Evolutionary conservation across 2,329 filamentous ascomycete genomes (phyloP).

Genomic region (Albifimbria verrucaria): DNA sequence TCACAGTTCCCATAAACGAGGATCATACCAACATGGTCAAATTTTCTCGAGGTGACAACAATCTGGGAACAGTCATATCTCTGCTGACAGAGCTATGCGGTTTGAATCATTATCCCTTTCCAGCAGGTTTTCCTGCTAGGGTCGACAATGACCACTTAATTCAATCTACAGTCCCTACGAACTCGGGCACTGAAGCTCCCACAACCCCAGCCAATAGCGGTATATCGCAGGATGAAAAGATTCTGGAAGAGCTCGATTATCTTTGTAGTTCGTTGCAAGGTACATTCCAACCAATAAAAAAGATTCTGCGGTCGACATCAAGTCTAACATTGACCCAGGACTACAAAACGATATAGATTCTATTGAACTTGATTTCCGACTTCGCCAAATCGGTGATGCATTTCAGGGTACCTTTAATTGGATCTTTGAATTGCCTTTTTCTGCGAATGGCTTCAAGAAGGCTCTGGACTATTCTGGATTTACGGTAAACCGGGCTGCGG

Average conservation of each 20-base stretch:
- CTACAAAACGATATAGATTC: not conserved
- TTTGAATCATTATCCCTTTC: not conserved
- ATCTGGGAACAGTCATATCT: not conserved
- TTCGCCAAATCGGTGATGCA: not conserved
- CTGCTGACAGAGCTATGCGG: not conserved
- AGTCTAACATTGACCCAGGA: not conserved
- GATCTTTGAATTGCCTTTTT: not conserved
- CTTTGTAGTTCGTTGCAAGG: not conserved
- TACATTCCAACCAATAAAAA: no score
- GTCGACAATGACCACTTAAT: no score
- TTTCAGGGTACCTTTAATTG: not conserved
- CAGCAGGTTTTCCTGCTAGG: not conserved
- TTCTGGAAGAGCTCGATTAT: not conserved
- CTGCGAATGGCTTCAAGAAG: not conserved
- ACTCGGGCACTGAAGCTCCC: no score
- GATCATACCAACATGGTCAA: slow-evolving; percentile 1
- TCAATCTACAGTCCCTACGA: no score
- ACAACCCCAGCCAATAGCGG: not conserved
- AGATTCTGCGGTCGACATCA: not conserved
- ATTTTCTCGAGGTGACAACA: not conserved
- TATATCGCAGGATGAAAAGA: not conserved
- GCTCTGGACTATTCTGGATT: not conserved
- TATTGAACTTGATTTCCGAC: not conserved
- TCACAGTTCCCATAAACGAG: not conserved
- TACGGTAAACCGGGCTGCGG: not conserved